Percentiles rank a stretch among this genome's conserved stretches.
Conservation (phyloP, 768 basidiomycete species). For the Boletus reticulatus region DNA sequence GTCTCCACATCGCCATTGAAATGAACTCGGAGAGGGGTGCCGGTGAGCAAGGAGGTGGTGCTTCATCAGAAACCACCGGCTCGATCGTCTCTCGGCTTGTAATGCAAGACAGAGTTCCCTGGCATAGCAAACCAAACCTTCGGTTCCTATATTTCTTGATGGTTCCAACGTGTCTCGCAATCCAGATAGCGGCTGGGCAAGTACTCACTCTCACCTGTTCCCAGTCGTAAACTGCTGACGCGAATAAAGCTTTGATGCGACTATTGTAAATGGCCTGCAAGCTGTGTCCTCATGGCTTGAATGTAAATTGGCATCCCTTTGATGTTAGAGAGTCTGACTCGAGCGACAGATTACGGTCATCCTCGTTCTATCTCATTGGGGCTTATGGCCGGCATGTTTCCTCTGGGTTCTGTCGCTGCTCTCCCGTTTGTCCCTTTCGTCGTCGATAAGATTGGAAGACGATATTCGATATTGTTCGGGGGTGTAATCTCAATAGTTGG, state of each 20-base stretch:
- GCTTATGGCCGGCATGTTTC: constrained; percentile 56
- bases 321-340: neutral
- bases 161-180: constrained; percentile 36
- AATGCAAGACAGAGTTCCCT: constrained; percentile 44
- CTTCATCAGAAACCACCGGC: constrained; percentile 3
- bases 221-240: neutral
- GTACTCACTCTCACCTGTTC: neutral
- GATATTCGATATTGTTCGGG: constrained; percentile 9
- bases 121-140: constrained; percentile 62
- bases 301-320: constrained; percentile 38
- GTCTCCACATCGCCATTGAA: neutral
- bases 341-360: constrained; percentile 45
- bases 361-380: constrained; percentile 56
- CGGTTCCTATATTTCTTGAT: constrained; percentile 53
- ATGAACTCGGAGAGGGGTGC: constrained; percentile 1
- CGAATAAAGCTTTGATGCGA: constrained; percentile 30
- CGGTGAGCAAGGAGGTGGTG: neutral
- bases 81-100: constrained; percentile 19
- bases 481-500: constrained; percentile 4
- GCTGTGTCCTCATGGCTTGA: constrained; percentile 54
- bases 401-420: constrained; percentile 52
- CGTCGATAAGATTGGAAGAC: constrained; percentile 8
- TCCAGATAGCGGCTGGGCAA: constrained; percentile 10
- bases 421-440: constrained; percentile 37
- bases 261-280: constrained; percentile 63